These are phyloP conservation scores for Beauveria scarabaeidicola DNA, from an alignment of 2,329 filamentous ascomycete species.

Conservation along the genomic window DNA sequence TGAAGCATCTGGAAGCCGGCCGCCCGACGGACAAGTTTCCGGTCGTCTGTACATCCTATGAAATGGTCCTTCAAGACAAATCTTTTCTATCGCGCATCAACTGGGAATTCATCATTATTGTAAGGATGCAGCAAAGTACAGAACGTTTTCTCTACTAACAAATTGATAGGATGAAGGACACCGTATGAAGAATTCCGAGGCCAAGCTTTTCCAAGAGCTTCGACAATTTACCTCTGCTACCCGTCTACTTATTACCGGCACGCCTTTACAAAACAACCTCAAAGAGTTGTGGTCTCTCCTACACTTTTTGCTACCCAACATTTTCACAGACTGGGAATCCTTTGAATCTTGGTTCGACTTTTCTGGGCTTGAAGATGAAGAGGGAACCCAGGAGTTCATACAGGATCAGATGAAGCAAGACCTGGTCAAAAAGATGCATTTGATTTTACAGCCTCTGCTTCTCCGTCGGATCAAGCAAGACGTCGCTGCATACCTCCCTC, in stretches of 20 bases:
- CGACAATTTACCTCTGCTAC: slow-evolving; percentile 86
- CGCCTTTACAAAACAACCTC: slow-evolving; percentile 90
- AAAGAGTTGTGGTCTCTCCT: slow-evolving; percentile 91
- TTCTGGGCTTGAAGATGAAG: slow-evolving; percentile 77
- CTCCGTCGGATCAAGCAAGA: slow-evolving; percentile 86
- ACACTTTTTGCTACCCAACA: slow-evolving; percentile 84
- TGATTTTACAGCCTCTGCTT: slow-evolving; percentile 85
- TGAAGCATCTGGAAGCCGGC: slow-evolving; percentile 56
- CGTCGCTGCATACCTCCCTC: slow-evolving; percentile 83
- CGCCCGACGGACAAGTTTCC: slow-evolving; percentile 62
- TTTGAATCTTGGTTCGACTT: slow-evolving; percentile 98
- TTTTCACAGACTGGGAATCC: slow-evolving; percentile 86
- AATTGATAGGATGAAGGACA: slow-evolving; percentile 74
- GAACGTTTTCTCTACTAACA: too few species aligned
- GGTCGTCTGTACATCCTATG: slow-evolving; percentile 89
- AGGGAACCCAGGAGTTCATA: slow-evolving; percentile 68
- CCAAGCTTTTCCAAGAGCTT: slow-evolving; percentile 80
- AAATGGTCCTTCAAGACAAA: slow-evolving; percentile 88
- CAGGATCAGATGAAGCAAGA: slow-evolving; percentile 58
- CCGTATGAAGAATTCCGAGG: slow-evolving; percentile 93
- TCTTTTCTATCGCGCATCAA: slow-evolving; percentile 73
- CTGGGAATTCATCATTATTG: slow-evolving; percentile 97
- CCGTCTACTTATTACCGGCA: slow-evolving; percentile 85
- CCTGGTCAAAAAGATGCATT: slow-evolving; percentile 67
- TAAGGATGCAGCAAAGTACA: slow-evolving; percentile 28